A percentile compares a stretch with the other conserved stretches of the same genome.
Conservation (phyloP, 2,329 filamentous ascomycete species). For the Pseudocercospora eumusae region DNA sequence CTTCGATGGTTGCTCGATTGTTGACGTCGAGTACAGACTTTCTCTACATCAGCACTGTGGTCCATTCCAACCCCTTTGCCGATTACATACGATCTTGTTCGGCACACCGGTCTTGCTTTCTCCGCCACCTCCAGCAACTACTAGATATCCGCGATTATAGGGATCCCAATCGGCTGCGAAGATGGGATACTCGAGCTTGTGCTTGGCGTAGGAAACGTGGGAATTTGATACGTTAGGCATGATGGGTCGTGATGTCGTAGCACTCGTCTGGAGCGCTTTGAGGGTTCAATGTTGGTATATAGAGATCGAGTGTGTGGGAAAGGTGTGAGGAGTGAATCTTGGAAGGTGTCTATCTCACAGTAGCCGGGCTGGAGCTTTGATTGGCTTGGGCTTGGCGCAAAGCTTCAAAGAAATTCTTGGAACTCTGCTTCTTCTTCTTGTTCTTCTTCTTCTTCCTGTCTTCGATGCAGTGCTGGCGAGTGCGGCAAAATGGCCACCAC, state of each 20-base stretch:
- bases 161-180: slow-evolving; percentile 89
- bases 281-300: too few relatives aligned
- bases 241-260: slow-evolving; percentile 1
- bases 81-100: slow-evolving; percentile 74
- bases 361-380: background rate
- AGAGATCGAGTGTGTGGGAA: background rate
- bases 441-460: too few relatives aligned
- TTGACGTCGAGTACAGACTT: slow-evolving; percentile 73
- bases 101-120: slow-evolving; percentile 76
- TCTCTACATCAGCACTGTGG: slow-evolving; percentile 8
- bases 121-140: slow-evolving; percentile 87
- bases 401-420: slow-evolving; percentile 7
- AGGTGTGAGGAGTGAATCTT: slow-evolving; percentile 1
- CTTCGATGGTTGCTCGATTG: slow-evolving; percentile 63
- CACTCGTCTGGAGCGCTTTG: background rate
- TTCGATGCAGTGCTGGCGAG: slow-evolving; percentile 9
- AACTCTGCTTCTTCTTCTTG: too few relatives aligned
- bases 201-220: slow-evolving; percentile 55
- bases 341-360: background rate
- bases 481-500: slow-evolving; percentile 5
- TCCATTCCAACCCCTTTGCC: background rate
- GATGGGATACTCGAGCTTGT: slow-evolving; percentile 76
- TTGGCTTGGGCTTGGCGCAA: background rate
- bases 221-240: slow-evolving; percentile 27
- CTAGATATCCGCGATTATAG: slow-evolving; percentile 69